These are phyloP conservation scores for Aspergillus tamarii DNA, from an alignment of 2,329 filamentous ascomycete genomes.

Conservation along the genomic window DNA sequence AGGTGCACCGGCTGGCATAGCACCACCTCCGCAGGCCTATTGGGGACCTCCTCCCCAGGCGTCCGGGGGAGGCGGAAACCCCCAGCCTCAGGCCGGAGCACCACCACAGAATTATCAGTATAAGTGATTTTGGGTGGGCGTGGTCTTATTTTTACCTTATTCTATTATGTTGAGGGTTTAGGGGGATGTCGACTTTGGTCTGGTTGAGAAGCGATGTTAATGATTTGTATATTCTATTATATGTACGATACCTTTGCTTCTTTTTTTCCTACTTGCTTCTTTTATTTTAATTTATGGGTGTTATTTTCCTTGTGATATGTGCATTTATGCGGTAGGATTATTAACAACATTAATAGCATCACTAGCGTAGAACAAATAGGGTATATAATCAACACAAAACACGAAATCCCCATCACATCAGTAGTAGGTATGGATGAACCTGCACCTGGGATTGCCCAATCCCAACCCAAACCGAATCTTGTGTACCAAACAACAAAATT, in stretches of 20 bases:
- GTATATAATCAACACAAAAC: slow-evolving; percentile 19
- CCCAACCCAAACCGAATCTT: not conserved
- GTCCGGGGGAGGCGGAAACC: slow-evolving; percentile 19
- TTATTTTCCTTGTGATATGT: not conserved
- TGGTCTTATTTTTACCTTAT: not conserved
- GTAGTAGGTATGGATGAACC: not conserved
- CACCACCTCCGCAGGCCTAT: slow-evolving; percentile 29
- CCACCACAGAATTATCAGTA: slow-evolving; percentile 25
- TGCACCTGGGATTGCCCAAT: not conserved
- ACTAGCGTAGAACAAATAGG: not conserved
- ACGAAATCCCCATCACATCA: slow-evolving; percentile 9
- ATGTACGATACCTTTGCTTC: slow-evolving; percentile 5
- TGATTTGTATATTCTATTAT: not conserved
- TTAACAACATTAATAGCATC: not conserved
- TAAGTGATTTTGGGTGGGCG: slow-evolving; percentile 19
- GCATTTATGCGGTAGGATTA: not conserved
- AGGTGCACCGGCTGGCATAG: slow-evolving; percentile 30
- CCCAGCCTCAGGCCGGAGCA: slow-evolving; percentile 13
- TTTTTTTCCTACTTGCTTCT: not conserved
- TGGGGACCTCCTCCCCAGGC: slow-evolving; percentile 14
- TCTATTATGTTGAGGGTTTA: not conserved
- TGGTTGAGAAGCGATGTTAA: not conserved
- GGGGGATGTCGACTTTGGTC: not conserved
- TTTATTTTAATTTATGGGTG: not conserved
- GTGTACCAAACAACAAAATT: not conserved